Conservation (phyloP, 2,329 filamentous ascomycete species). For the Tympanopsis confertula region DNA sequence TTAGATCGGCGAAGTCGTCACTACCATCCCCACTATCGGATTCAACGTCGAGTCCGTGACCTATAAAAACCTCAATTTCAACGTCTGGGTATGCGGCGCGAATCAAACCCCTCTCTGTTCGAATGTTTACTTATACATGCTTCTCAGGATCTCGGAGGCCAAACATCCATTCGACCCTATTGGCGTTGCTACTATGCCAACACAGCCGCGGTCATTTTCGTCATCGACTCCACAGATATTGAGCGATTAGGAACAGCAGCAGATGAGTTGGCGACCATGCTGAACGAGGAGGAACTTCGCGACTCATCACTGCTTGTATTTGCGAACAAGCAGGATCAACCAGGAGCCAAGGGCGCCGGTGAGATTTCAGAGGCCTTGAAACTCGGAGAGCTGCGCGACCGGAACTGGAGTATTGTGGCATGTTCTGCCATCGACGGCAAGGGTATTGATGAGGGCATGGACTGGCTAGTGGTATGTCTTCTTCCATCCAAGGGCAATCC, state of each 20-base stretch:
- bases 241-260: constrained; percentile 84
- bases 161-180: constrained; percentile 97
- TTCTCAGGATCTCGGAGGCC: constrained; percentile 73
- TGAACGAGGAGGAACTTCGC: constrained; percentile 91
- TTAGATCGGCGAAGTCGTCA: constrained; percentile 95
- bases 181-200: constrained; percentile 99
- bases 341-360: constrained; percentile 87
- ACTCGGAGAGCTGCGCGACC: constrained; percentile 80
- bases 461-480: constrained; percentile 77
- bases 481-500: neutral
- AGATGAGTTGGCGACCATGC: constrained; percentile 86
- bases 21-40: constrained; percentile 96
- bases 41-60: constrained; percentile 99
- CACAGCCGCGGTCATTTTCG: constrained; percentile 95
- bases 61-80: constrained; percentile 97
- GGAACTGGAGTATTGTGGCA: constrained; percentile 98
- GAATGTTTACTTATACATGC: constrained; percentile 9
- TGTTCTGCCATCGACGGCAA: constrained; percentile 93
- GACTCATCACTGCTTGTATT: constrained; percentile 89
- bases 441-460: constrained; percentile 94
- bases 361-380: constrained; percentile 92
- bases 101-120: neutral
- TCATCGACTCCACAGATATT: constrained; percentile 96
- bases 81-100: constrained; percentile 70
- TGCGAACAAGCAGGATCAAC: constrained; percentile 98